Evolutionary conservation across 1,139 yeast genomes (phyloP).

Genomic region (Hyphopichia wangnamkhiaoensis): DNA sequence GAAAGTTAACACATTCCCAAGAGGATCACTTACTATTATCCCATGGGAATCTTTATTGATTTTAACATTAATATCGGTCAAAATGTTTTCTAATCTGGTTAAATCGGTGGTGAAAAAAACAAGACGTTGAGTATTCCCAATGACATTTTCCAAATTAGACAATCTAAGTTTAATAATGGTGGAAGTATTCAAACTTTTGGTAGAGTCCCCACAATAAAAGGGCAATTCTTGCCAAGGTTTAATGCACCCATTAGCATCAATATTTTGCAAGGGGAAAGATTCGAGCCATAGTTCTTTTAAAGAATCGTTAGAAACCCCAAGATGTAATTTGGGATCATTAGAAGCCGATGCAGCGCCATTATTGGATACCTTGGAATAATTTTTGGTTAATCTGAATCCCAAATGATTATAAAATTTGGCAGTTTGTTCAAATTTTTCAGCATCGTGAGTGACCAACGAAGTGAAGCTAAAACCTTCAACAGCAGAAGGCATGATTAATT

Average conservation of each 20-base stretch:
- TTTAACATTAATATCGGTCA: slow-evolving; percentile 24
- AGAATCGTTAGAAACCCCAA: slow-evolving; percentile 66
- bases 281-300: slow-evolving; percentile 71
- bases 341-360: slow-evolving; percentile 36
- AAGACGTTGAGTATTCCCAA: slow-evolving; percentile 34
- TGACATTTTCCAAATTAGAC: slow-evolving; percentile 31
- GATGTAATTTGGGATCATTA: slow-evolving; percentile 28
- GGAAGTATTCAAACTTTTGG: slow-evolving; percentile 28
- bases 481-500: slow-evolving; percentile 7
- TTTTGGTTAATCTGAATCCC: slow-evolving; percentile 61
- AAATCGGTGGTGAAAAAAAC: slow-evolving; percentile 56
- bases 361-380: slow-evolving; percentile 50
- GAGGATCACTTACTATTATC: slow-evolving; percentile 50
- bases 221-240: slow-evolving; percentile 61
- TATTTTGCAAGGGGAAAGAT: slow-evolving; percentile 59
- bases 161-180: slow-evolving; percentile 60
- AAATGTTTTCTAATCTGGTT: slow-evolving; percentile 32
- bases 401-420: slow-evolving; percentile 54
- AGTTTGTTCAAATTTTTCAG: slow-evolving; percentile 45
- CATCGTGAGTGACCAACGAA: slow-evolving; percentile 59
- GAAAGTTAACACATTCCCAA: slow-evolving; percentile 55
- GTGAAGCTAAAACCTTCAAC: slow-evolving; percentile 40
- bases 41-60: slow-evolving; percentile 16
- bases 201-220: slow-evolving; percentile 53
- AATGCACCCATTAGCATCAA: slow-evolving; percentile 46